These are phyloP conservation scores for Penicillium coprophilum DNA, from an alignment of 495 filamentous ascomycete species.

Conservation along the genomic window DNA sequence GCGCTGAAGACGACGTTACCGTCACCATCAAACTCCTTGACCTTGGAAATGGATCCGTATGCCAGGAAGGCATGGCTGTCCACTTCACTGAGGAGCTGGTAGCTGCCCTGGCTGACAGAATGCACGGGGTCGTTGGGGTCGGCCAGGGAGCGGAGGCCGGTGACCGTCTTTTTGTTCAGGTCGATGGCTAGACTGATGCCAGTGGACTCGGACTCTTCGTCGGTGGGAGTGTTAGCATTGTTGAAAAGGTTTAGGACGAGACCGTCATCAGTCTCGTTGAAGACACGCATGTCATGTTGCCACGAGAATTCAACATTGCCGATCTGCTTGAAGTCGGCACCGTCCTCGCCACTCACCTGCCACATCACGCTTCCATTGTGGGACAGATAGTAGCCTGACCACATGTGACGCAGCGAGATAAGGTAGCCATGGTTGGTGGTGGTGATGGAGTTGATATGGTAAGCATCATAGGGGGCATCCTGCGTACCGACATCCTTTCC, in stretches of 20 bases:
- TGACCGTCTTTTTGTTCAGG: slow-evolving; percentile 41
- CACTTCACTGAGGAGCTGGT: slow-evolving; percentile 38
- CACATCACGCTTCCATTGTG: slow-evolving; percentile 42
- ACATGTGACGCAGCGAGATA: slow-evolving; percentile 40
- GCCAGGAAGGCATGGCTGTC: slow-evolving; percentile 46
- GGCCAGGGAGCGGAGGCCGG: slow-evolving; percentile 32
- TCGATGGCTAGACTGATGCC: slow-evolving; percentile 43
- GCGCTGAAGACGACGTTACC: slow-evolving; percentile 36
- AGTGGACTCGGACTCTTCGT: slow-evolving; percentile 30
- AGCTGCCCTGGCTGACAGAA: slow-evolving; percentile 49
- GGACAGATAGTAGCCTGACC: slow-evolving; percentile 37
- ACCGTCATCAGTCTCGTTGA: slow-evolving; percentile 34
- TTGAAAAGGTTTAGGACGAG: slow-evolving; percentile 35
- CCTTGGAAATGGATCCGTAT: slow-evolving; percentile 49
- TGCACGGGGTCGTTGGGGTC: slow-evolving; percentile 39
- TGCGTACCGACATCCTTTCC: slow-evolving; percentile 22
- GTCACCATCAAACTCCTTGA: slow-evolving; percentile 48
- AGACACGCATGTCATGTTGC: slow-evolving; percentile 45
- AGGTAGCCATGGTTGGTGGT: slow-evolving; percentile 38
- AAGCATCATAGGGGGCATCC: slow-evolving; percentile 38
- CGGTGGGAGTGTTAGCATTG: slow-evolving; percentile 36
- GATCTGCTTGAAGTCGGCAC: slow-evolving; percentile 44
- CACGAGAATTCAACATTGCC: slow-evolving; percentile 43
- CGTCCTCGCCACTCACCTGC: slow-evolving; percentile 38
- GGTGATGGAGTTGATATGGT: slow-evolving; percentile 42